A percentile compares a stretch with the other conserved stretches of the same genome.
Conservation (phyloP, 768 basidiomycete genomes). For the Suillus tomentosus region DNA sequence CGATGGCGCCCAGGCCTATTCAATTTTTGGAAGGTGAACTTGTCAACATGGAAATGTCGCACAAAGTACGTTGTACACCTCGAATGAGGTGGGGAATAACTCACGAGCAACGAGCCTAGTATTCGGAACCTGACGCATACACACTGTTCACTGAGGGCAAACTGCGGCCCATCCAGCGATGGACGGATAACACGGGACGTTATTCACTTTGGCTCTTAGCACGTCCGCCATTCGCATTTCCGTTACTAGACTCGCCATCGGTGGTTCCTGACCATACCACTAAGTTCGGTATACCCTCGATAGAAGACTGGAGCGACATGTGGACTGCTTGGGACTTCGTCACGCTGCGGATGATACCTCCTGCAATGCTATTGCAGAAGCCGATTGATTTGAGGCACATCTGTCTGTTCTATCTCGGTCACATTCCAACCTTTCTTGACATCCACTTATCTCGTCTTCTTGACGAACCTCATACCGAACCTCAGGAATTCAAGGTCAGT, state of each 20-base stretch:
- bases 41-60: slow-evolving; percentile 82
- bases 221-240: slow-evolving; percentile 80
- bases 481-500: slow-evolving; percentile 72
- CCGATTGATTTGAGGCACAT: slow-evolving; percentile 95
- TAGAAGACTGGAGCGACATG: slow-evolving; percentile 77
- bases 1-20: slow-evolving; percentile 44
- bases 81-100: not conserved
- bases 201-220: slow-evolving; percentile 94
- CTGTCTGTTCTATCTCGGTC: slow-evolving; percentile 95
- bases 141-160: slow-evolving; percentile 71
- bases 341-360: slow-evolving; percentile 83
- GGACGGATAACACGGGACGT: slow-evolving; percentile 69
- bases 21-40: slow-evolving; percentile 71
- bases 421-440: slow-evolving; percentile 91
- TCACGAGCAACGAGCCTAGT: slow-evolving; percentile 47
- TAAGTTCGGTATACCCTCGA: slow-evolving; percentile 66
- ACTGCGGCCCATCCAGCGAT: slow-evolving; percentile 83
- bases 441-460: slow-evolving; percentile 82
- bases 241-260: slow-evolving; percentile 49
- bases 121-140: slow-evolving; percentile 70
- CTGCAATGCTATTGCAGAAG: slow-evolving; percentile 82
- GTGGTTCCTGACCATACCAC: slow-evolving; percentile 20
- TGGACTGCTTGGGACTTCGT: slow-evolving; percentile 92
- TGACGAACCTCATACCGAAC: slow-evolving; percentile 79
- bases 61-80: slow-evolving; percentile 59